Evolutionary conservation across 1,284 basidiomycete genomes (phyloP), one percentile per base, ranked within the genome.

Genomic region (Boletus mariae): DNA sequence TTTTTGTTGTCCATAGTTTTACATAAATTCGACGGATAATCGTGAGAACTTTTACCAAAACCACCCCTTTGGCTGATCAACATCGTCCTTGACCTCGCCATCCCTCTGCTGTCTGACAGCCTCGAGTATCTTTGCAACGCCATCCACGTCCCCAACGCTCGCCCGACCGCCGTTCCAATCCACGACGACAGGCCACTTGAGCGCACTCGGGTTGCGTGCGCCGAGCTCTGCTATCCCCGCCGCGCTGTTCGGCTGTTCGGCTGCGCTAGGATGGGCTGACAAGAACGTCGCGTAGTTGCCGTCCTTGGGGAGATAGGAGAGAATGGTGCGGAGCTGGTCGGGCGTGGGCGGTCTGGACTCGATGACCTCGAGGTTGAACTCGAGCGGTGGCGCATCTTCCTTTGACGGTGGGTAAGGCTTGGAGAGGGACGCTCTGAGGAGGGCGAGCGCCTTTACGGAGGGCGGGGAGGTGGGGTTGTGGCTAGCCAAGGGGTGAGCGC

Each of bases 121-220:
- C 59, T 89, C 86, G 62, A 90, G 61, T 13, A 90, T 83, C 2
- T 64, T 63, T 48, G 77, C 79, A 15, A 89, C 87, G 17, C 83
- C 82, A 7, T 86, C 82, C n/a, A 84, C 71, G 52, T 85, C 79
- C 0, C 87, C 87, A 0, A 89, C 69, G 26, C 77, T 77, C 11
- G 80, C 85, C 42, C 75, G 75, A 0, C 87, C 87, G n/a, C 73
- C 77, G n/a, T 73, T 68, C 87, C 88, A 90, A 59, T 90, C 82
- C 2, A 90, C 88, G 1, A 90, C 85, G 45, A 90, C 78, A 0
- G 88, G 87, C 85, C 86, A 90, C 61, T 83, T 87, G 56, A 89
- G 64, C 13, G 76, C 78, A 13, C 71, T 75, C 0, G 83, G 84
- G 49, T 84, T 83, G 63, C 74, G 72, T 29, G 68, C 58, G 0